Conservation (phyloP, 129 eudicot genomes). For the Flaveria ramosissima region DNA sequence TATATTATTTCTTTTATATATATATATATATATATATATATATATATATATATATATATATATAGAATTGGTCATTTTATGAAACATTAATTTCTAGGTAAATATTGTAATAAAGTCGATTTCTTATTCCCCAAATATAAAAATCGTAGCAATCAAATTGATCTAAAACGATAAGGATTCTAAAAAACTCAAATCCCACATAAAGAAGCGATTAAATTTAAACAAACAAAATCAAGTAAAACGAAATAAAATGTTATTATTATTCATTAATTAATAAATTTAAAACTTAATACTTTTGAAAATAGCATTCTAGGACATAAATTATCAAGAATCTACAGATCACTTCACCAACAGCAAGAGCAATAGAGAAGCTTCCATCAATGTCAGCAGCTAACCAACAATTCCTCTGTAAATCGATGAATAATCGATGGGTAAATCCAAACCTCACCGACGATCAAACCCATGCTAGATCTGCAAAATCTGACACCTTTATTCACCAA, state of each 20-base stretch:
- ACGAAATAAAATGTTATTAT: not conserved
- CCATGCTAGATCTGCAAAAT: constrained; percentile 29
- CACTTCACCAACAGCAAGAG: constrained; percentile 24
- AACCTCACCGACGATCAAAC: not conserved
- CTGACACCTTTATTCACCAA: constrained; percentile 35
- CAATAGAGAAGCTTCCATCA: constrained; percentile 16
- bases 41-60: too few species aligned
- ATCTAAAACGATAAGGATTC: not conserved
- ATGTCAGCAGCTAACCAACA: constrained; percentile 6
- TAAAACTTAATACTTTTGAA: constrained; percentile 9
- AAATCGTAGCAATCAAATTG: not conserved
- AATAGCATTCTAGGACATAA: constrained; percentile 23
- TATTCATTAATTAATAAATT: constrained; percentile 15
- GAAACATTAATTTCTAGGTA: too few species aligned
- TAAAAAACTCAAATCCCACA: not conserved
- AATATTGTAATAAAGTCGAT: not conserved
- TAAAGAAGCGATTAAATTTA: not conserved
- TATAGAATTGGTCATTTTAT: too few species aligned
- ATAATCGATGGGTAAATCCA: constrained; percentile 28
- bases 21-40: too few species aligned
- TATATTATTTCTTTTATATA: too few species aligned
- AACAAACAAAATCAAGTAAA: constrained; percentile 9
- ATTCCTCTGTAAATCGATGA: constrained; percentile 8
- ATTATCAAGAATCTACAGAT: constrained; percentile 51
- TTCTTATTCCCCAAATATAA: not conserved